Evolutionary conservation across 768 basidiomycete species (phyloP), one percentile per base, ranked within the genome.

Genomic region (Rhizopogon rudus): DNA sequence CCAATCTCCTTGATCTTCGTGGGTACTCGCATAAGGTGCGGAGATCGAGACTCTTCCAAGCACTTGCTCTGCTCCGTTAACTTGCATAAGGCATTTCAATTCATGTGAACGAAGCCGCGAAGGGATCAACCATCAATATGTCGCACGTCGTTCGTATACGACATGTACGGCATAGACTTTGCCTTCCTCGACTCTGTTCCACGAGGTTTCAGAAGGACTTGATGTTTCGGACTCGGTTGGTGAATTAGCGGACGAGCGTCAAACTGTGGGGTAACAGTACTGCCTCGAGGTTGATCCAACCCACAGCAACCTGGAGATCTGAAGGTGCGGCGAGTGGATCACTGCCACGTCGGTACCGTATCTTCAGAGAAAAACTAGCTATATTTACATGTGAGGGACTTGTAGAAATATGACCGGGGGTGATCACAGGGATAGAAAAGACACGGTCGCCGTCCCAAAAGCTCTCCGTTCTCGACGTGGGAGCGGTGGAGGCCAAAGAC

Each of bases 1-100:
- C 20, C 29, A 42, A 44, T 57, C 20, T 62, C 60, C 60, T 61
- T 59, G 62, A 61, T 51, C 57, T 33, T 61, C 62, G 63, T 63
- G 62, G 63, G 63, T 64, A 56, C 46, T 62, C 56, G 55, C 59
- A 55, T 52, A 42, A 57, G 58, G 37, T 41, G 44, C 52, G 46
- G 55, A 51, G 42, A 60, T 53, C 46, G 12, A 51, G 25, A 31
- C 37, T 22, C 51, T 56, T 57, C 43, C 54, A 57, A 41, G 16
- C 44, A 44, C 40, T 51, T 60, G 46, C 42, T 54, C 53, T 61
- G 46, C 53, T 42, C 52, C 46, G 53, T 40, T 41, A 39, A 29
- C 5, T 29, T 52, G 16, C 51, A 13, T 31, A 57, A 33, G 48
- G 33, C 31, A 46, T 40, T 25, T 40, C 13, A 29, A 49, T 16